These are phyloP conservation scores for Globisporangium parvum DNA, from an alignment of 352 stramenopile genomes.

Conservation along the genomic window DNA sequence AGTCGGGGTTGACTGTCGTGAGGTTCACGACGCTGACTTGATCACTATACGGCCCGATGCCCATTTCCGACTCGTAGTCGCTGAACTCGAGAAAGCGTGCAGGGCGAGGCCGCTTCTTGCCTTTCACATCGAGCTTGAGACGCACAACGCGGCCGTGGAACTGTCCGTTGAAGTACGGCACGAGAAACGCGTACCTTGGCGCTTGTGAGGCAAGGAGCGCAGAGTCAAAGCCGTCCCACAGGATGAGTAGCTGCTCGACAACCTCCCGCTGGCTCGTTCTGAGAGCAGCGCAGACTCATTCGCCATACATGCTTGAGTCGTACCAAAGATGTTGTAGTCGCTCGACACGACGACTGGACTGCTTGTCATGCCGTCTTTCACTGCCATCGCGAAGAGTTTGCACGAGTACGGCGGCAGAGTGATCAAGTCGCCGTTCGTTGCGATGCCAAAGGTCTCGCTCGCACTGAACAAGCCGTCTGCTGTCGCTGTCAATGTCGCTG, in stretches of 20 bases:
- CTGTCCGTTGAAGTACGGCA: slow-evolving; percentile 61
- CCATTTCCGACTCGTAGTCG: slow-evolving; percentile 58
- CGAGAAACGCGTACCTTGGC: slow-evolving; percentile 63
- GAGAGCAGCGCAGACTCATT: background rate
- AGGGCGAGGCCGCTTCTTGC: slow-evolving; percentile 67
- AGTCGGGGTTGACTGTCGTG: slow-evolving; percentile 29
- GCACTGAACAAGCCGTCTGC: slow-evolving; percentile 21
- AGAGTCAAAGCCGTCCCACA: no score
- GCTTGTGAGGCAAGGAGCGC: slow-evolving; percentile 18
- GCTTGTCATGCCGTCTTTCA: slow-evolving; percentile 54
- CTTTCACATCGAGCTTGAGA: slow-evolving; percentile 65
- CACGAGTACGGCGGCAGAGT: slow-evolving; percentile 51
- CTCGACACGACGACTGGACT: slow-evolving; percentile 45
- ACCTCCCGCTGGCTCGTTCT: no score
- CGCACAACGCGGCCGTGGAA: slow-evolving; percentile 62
- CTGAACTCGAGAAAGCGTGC: slow-evolving; percentile 77
- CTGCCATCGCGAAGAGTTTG: slow-evolving; percentile 48
- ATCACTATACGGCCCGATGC: slow-evolving; percentile 54
- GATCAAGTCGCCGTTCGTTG: slow-evolving; percentile 38
- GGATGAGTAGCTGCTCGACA: no score
- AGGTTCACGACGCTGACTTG: slow-evolving; percentile 63
- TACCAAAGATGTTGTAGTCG: slow-evolving; percentile 58
- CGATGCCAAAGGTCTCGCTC: slow-evolving; percentile 20
- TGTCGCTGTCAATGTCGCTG: slow-evolving; percentile 7
- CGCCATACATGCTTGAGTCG: background rate